Conservation (phyloP, 305 asterid species). For the Withania somnifera region DNA sequence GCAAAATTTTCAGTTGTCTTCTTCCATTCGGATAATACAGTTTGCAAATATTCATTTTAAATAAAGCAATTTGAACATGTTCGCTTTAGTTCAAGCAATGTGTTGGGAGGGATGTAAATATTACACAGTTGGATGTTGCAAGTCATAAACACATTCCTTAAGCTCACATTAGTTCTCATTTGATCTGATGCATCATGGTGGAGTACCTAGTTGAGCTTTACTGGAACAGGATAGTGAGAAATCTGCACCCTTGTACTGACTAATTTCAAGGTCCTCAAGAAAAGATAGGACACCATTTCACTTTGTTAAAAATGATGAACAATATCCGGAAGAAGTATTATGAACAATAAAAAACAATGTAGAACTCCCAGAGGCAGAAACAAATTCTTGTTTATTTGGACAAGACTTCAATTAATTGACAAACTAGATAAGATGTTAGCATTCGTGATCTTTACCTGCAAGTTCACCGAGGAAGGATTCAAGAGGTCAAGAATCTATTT, state of each 20-base stretch:
- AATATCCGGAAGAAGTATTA: background rate
- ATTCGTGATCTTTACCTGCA: constrained; percentile 45
- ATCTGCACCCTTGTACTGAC: background rate
- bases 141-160: background rate
- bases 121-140: background rate
- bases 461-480: constrained; percentile 75
- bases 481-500: constrained; percentile 90
- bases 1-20: constrained; percentile 9
- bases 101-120: background rate
- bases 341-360: background rate
- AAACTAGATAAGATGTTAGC: background rate
- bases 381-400: background rate
- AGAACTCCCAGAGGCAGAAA: background rate
- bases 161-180: background rate
- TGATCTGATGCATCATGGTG: background rate
- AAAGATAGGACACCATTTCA: background rate
- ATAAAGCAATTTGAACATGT: background rate
- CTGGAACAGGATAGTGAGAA: background rate
- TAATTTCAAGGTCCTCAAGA: too few species aligned
- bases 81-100: background rate
- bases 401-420: background rate
- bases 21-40: background rate
- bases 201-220: background rate
- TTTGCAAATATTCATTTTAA: background rate
- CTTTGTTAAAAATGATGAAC: background rate